A percentile compares a stretch with the other conserved stretches of the same genome.
These are phyloP conservation scores for Zygoascus flipseniorum DNA, from an alignment of 805 yeast genomes.

Conservation along the genomic window DNA sequence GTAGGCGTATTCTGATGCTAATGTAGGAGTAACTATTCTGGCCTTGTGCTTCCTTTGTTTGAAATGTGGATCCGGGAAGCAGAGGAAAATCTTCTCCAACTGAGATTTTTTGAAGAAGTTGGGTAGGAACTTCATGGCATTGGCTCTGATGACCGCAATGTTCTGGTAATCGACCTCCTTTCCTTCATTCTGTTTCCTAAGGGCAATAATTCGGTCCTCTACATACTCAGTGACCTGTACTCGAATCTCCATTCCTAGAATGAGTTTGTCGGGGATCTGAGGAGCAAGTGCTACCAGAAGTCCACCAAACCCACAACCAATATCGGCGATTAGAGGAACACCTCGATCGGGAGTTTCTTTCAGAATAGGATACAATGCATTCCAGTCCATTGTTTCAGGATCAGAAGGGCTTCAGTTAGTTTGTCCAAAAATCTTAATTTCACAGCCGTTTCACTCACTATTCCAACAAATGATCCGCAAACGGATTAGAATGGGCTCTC, in stretches of 20 bases:
- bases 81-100: slow-evolving; percentile 85
- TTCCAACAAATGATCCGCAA: slow-evolving; percentile 86
- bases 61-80: slow-evolving; percentile 99
- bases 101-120: slow-evolving; percentile 83
- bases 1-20: slow-evolving; percentile 86
- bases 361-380: slow-evolving; percentile 59
- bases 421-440: neutral
- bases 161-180: slow-evolving; percentile 48
- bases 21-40: slow-evolving; percentile 82
- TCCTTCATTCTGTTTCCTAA: slow-evolving; percentile 48
- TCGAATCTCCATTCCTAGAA: slow-evolving; percentile 94
- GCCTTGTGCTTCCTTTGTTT: slow-evolving; percentile 97
- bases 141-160: slow-evolving; percentile 84
- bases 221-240: slow-evolving; percentile 97
- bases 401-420: slow-evolving; percentile 43
- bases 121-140: slow-evolving; percentile 95
- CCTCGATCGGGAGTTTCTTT: slow-evolving; percentile 42
- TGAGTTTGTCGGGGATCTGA: slow-evolving; percentile 60
- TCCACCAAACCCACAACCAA: slow-evolving; percentile 98
- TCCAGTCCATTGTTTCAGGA: slow-evolving; percentile 88
- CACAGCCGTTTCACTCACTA: slow-evolving; percentile 32
- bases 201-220: slow-evolving; percentile 87
- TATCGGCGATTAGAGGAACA: slow-evolving; percentile 61
- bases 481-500: slow-evolving; percentile 96
- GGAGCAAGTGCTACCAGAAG: slow-evolving; percentile 72